A percentile compares a stretch with the other conserved stretches of the same genome.
phyloP scores from a whole-genome alignment of 2,329 filamentous ascomycete species.

The Aureobasidium musti region DNA sequence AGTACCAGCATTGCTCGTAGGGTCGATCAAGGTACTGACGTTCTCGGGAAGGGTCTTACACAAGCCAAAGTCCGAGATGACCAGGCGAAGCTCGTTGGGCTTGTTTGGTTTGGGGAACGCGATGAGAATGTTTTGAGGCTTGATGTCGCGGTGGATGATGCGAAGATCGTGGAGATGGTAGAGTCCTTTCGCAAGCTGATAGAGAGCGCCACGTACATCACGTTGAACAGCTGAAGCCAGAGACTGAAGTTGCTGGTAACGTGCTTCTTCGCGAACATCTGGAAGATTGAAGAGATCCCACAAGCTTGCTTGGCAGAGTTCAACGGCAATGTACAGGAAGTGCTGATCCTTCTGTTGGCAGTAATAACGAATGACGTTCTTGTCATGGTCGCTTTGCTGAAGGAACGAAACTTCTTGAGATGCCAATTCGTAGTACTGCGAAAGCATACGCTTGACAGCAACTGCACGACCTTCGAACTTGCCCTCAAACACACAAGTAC shows the following conservation, averaged over 20 bases:
- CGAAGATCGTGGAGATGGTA: conserved; percentile 86
- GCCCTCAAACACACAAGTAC: conserved; percentile 95
- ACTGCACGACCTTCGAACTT: conserved; percentile 90
- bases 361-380: conserved; percentile 95
- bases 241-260: conserved; percentile 46
- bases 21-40: conserved; percentile 91
- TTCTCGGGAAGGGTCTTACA: conserved; percentile 96
- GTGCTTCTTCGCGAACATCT: conserved; percentile 45
- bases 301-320: conserved; percentile 89
- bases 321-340: conserved; percentile 94
- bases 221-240: conserved; percentile 71
- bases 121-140: conserved; percentile 96
- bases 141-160: conserved; percentile 95
- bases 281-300: conserved; percentile 85
- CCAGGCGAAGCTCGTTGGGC: conserved; percentile 50
- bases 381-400: conserved; percentile 91
- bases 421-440: conserved; percentile 93
- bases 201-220: conserved; percentile 76
- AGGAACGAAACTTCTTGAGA: conserved; percentile 89
- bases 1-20: conserved; percentile 90
- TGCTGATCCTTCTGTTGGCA: conserved; percentile 84
- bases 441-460: conserved; percentile 94
- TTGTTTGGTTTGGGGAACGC: conserved; percentile 64
- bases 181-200: conserved; percentile 87
- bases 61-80: conserved; percentile 96